Base-by-base conservation (phyloP, 805 yeast genomes). In the Candida insectorum region DNA sequence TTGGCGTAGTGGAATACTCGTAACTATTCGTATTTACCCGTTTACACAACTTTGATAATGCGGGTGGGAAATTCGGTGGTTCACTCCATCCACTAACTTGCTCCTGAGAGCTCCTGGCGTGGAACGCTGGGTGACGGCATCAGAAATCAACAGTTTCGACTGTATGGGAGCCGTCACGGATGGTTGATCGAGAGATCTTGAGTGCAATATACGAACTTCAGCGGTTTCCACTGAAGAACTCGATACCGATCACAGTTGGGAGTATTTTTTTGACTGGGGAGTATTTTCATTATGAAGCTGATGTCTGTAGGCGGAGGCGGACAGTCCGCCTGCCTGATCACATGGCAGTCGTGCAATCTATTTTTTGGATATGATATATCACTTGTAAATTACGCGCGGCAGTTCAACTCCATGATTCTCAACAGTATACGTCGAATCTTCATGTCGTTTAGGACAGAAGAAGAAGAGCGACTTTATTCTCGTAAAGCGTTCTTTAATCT, bases 401-500 rank as follows among this genome's bases (percentile, higher is more conserved):
- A 12, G 28, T 19, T 25, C 15, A 16, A 28, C 8, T 28, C 23
- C 24, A 76, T 67, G 80, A 78, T 81, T 46, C 63, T 86, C 27
- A 87, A 85, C 27, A 85, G 87, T 49, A 74, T 87, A 26, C 62
- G 95, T 30, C 65, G 85, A 37, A 81, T 86, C 26, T 86, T 86
- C 52, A 79, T 88, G 15, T 81, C 93, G 4, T 85, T 86, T 50
- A 61, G 96, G 13, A 76, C 93, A 2, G 95, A 85, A 42, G 94
- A 86, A 45, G 95, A 86, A 47, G 95, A 87, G 54, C 63, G 89
- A 31, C 62, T 69, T 33, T 81, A 77, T 47, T 84, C 95, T 0
- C 64, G 96, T 30, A 69, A 73, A 41, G 95, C 95, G 1, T 81
- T 81, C 50, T 81, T 80, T 60, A 78, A 85, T 42, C 69, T 87